phyloP scores from a whole-genome alignment of 2,329 filamentous ascomycete genomes.

The Keithomyces neogunnii region DNA sequence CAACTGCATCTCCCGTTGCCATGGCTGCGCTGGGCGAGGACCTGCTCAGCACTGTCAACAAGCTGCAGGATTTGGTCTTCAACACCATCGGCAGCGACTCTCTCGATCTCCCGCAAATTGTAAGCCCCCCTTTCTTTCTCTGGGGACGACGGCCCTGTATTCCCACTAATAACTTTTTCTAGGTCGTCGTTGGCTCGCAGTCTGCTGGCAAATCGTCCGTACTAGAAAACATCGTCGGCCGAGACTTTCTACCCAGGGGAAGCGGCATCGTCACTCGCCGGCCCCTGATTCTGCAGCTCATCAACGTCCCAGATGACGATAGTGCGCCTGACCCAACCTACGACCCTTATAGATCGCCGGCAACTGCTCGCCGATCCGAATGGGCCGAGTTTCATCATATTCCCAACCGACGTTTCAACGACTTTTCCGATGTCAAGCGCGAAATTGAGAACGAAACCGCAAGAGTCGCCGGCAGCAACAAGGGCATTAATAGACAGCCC shows the following conservation, averaged over 20 bases:
- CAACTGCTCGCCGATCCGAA: conserved; percentile 55
- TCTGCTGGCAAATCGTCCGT: conserved; percentile 98
- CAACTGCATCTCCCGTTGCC: conserved; percentile 16
- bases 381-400: conserved; percentile 98
- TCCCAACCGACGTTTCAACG: conserved; percentile 77
- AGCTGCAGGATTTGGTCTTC: conserved; percentile 96
- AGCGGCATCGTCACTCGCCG: conserved; percentile 94
- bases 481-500: conserved; percentile 93
- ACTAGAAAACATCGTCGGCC: conserved; percentile 95
- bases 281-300: conserved; percentile 92
- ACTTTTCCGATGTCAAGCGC: conserved; percentile 87
- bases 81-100: conserved; percentile 99
- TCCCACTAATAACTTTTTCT: conserved; percentile 1
- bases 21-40: conserved; percentile 97
- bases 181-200: conserved; percentile 98
- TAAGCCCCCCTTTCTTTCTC: conserved; percentile 32
- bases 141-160: background rate
- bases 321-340: conserved; percentile 55
- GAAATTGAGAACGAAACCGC: conserved; percentile 97
- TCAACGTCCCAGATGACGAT: conserved; percentile 82
- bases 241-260: conserved; percentile 92
- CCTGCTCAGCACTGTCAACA: conserved; percentile 91
- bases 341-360: conserved; percentile 69
- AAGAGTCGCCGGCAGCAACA: conserved; percentile 87
- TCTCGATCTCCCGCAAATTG: conserved; percentile 94